Base-by-base conservation (phyloP, 306 rosid genomes). In the Castanea sativa region DNA sequence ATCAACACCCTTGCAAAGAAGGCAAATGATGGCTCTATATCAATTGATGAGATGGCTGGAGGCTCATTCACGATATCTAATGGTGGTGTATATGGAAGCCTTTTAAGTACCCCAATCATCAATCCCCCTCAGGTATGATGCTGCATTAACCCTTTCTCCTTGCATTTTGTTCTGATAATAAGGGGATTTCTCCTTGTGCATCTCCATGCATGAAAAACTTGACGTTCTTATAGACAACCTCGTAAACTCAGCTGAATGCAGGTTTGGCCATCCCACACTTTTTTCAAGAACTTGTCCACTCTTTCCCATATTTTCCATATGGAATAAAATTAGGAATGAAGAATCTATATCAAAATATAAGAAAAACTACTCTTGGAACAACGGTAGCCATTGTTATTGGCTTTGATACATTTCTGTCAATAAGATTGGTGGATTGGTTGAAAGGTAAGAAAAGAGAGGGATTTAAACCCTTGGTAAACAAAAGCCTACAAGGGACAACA, bases 1-100 rank as follows among this genome's bases (percentile, higher is more conserved):
- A 88, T 88, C 76, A 88, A 89, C 68, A 51, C 49, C 52, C 87
- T 86, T 78, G 90, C 90, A 21, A 84, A 89, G 78, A 89, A 82
- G 85, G 92, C 92, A 78, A 84, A 75, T 45, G 86, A 86, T 70
- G 92, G 90, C 13, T 76, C 87, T 59, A 73, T 86, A 73, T 89
- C 88, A 16, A 89, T 89, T 55, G 90, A 89, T 80, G 87, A 89
- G 78, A 89, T 89, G 92, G 92, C 90, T 69, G 90, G 92, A 75
- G 92, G 90, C 43, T 75, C 90, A 14, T 86, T 89, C 57, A 89
- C 92, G 5, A 85, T 89, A 86, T 89, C 90, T 15, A 86, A 89
- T 21, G 90, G 90, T 5, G 92, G 92, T 38, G 90, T 89, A 65
- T 89, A 80, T 56, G 88, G 92, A 80, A 89, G 92, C 79, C 92